Conservation (phyloP, 192 early-diverging fungal species). For the Entomortierella lignicola region DNA sequence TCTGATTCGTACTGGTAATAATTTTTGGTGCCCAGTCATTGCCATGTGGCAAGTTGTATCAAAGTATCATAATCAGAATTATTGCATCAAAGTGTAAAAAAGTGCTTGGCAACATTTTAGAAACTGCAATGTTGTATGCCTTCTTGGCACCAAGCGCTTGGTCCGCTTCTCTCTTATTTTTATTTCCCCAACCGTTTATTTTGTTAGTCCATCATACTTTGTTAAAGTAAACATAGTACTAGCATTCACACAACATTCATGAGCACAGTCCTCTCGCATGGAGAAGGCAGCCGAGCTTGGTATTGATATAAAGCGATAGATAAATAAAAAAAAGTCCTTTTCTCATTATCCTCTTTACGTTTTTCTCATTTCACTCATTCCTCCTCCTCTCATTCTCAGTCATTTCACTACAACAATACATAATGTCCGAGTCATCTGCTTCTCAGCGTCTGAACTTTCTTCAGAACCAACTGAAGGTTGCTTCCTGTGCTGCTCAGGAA, state of each 20-base stretch:
- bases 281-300: neutral
- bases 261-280: constrained; percentile 1
- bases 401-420: neutral
- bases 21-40: too few relatives aligned
- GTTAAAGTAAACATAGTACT: neutral
- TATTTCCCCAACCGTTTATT: neutral
- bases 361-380: constrained; percentile 9
- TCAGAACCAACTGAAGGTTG: constrained; percentile 50
- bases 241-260: neutral
- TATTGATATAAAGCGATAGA: neutral
- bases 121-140: too few relatives aligned
- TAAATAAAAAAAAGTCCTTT: neutral
- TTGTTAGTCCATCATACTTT: neutral
- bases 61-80: too few relatives aligned
- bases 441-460: constrained; percentile 41
- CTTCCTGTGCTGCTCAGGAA: constrained; percentile 35
- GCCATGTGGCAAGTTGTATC: too few relatives aligned
- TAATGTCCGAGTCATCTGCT: constrained; percentile 44
- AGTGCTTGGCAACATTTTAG: too few relatives aligned
- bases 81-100: too few relatives aligned
- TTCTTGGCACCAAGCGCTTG: neutral
- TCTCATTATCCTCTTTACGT: constrained; percentile 6
- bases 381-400: neutral
- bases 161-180: neutral
- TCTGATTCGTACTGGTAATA: too few relatives aligned